phyloP scores from a whole-genome alignment of 2,329 filamentous ascomycete species.

The Exophiala sp. region DNA sequence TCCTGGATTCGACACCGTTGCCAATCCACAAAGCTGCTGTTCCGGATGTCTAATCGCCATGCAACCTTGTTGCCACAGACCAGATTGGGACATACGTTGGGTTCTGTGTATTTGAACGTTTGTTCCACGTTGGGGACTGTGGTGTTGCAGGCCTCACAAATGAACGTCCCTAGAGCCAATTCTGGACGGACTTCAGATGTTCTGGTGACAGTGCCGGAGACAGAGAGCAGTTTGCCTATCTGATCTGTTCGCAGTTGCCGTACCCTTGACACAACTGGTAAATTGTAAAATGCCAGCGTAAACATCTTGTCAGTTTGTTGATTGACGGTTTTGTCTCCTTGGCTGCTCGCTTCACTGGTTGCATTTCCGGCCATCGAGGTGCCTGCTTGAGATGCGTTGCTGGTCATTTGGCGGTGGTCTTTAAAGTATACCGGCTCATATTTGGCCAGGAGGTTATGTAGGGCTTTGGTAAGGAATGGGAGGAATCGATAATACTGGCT shows the following conservation, averaged over 20 bases:
- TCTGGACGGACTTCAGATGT: conserved; percentile 96
- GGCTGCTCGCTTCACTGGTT: conserved; percentile 57
- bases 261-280: conserved; percentile 79
- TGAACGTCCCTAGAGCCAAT: conserved; percentile 83
- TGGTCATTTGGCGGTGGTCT: conserved; percentile 78
- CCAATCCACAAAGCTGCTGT: conserved; percentile 98
- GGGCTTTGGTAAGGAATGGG: conserved; percentile 78
- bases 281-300: conserved; percentile 84
- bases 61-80: conserved; percentile 81
- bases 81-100: conserved; percentile 85
- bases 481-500: conserved; percentile 92
- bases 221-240: conserved; percentile 87
- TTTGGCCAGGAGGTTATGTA: conserved; percentile 91
- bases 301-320: conserved; percentile 98
- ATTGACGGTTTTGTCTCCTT: conserved; percentile 68
- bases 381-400: conserved; percentile 64
- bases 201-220: conserved; percentile 92
- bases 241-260: conserved; percentile 80
- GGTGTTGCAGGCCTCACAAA: conserved; percentile 79
- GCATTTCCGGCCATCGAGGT: conserved; percentile 55
- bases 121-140: conserved; percentile 90
- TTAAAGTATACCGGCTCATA: conserved; percentile 92
- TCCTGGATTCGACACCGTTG: conserved; percentile 98
- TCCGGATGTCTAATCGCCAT: conserved; percentile 95
- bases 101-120: conserved; percentile 95